Base-by-base conservation (phyloP, 441 rosid genomes). In the Raphanus hybrid region DNA sequence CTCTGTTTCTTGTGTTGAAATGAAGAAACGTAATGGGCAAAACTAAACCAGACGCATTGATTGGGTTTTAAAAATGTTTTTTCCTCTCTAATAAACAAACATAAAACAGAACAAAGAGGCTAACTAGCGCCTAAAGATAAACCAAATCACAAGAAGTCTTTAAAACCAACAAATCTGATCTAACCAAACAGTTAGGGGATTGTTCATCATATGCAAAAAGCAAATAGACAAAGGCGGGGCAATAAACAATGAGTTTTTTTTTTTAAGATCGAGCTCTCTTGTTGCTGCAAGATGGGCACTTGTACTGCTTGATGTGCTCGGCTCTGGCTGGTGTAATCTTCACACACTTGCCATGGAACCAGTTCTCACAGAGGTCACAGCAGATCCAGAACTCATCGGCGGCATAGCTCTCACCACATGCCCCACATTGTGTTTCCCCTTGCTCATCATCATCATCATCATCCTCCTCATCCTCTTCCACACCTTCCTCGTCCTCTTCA, bases 341-440 rank as follows among this genome's bases (percentile, higher is more conserved):
- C 64, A 89, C 93, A 64, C 93, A 89, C 81, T 85, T 85, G 8
- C 93, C 91, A 77, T 88, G 90, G 77, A 69, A 90, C 95, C 95
- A 90, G 63, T 79, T 87, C 76, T 90, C 91, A 5, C 94, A 88
- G 5, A 84, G 61, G 76, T 90, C 94, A 37, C 94, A 90, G 64
- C 87, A 87, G 34, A 90, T 90, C 94, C 92, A 90, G 85, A 90
- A 90, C 75, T 87, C 91, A 55, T 87, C 91, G 0, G 83, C 14
- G 6, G 82, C 91, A 64, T 89, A 87, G 82, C 85, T 88, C 81
- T 90, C 93, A 32, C 93, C 91, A 74, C 95, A 90, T 32, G 92
- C 90, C 41, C 91, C 90, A 26, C 93, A 90, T 45, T 85, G 75
- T 12, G 98, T 86, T n/a, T 90, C 93, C 26, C 86, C 88, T 76